Conservation (phyloP, 192 early-diverging fungal species). For the Coemansia sp. region DNA sequence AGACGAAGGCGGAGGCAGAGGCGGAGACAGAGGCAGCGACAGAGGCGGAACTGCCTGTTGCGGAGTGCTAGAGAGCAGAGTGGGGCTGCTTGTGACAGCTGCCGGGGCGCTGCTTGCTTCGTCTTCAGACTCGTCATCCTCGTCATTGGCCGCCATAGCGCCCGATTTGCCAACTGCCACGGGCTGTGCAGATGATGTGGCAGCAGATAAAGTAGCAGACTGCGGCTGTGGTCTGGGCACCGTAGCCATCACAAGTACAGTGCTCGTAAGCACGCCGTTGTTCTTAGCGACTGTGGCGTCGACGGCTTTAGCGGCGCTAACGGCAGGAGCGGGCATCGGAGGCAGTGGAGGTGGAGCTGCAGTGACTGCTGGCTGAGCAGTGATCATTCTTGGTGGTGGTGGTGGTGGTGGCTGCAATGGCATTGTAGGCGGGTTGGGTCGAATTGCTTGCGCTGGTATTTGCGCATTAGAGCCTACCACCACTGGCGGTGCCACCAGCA, state of each 20-base stretch:
- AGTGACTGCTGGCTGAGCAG: not conserved
- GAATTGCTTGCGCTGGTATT: not conserved
- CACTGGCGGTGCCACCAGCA: not conserved
- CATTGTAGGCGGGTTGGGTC: not conserved
- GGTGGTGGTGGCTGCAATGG: not conserved
- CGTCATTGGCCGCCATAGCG: not conserved
- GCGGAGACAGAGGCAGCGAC: not conserved
- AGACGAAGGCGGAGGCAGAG: not conserved
- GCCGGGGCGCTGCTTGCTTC: not conserved
- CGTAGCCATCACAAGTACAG: conserved; percentile 22
- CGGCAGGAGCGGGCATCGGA: not conserved
- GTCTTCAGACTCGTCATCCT: conserved; percentile 31
- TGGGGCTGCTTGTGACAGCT: not conserved
- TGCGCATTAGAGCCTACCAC: not conserved
- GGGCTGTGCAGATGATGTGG: not conserved
- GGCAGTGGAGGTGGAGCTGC: not conserved
- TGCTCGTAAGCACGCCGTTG: conserved; percentile 22
- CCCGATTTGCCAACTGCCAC: not conserved
- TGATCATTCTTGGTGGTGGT: not conserved
- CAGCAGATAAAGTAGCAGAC: not conserved
- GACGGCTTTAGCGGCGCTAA: not conserved
- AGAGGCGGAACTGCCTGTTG: not conserved
- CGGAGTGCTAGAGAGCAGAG: not conserved
- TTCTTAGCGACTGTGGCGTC: not conserved
- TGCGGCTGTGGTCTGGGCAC: conserved; percentile 1